These are phyloP conservation scores for Clathrospora elynae DNA, from an alignment of 2,329 filamentous ascomycete species.

Conservation along the genomic window DNA sequence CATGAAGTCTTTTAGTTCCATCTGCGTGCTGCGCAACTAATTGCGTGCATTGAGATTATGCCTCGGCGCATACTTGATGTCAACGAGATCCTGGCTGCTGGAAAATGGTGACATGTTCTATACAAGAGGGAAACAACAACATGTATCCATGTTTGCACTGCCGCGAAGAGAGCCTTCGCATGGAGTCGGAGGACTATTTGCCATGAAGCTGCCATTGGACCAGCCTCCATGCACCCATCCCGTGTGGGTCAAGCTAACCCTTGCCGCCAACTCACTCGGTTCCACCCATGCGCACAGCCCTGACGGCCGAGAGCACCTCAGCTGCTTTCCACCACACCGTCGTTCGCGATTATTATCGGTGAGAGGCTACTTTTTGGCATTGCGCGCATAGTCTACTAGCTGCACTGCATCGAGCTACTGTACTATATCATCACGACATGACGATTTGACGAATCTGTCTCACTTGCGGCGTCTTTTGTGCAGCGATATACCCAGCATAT, in stretches of 20 bases:
- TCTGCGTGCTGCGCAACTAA: too few species aligned
- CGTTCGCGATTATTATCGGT: conserved; percentile 21
- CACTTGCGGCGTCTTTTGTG: conserved; percentile 23
- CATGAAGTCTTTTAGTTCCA: too few species aligned
- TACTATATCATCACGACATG: conserved; percentile 23
- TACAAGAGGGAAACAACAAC: not conserved
- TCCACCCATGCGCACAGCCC: conserved; percentile 6
- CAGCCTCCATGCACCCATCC: conserved; percentile 15
- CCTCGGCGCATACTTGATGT: too few species aligned
- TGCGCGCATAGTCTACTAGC: conserved; percentile 21
- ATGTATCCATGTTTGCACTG: not conserved
- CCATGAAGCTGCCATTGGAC: conserved; percentile 11
- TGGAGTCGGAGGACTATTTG: conserved; percentile 15
- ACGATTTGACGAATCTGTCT: conserved; percentile 28
- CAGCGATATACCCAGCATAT: conserved; percentile 35
- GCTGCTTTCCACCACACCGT: conserved; percentile 29
- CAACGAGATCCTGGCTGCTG: too few species aligned
- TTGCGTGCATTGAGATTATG: too few species aligned
- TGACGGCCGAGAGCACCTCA: conserved; percentile 26
- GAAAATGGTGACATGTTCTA: too few species aligned
- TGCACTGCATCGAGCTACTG: conserved; percentile 19
- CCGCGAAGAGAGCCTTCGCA: not conserved
- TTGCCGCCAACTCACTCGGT: conserved; percentile 16
- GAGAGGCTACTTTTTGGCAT: conserved; percentile 27
- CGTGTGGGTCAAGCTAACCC: conserved; percentile 12